Percentiles rank a stretch among this genome's conserved stretches.
phyloP scores from a whole-genome alignment of 2,329 filamentous ascomycete genomes.

The Nigrograna mackinnonii region DNA sequence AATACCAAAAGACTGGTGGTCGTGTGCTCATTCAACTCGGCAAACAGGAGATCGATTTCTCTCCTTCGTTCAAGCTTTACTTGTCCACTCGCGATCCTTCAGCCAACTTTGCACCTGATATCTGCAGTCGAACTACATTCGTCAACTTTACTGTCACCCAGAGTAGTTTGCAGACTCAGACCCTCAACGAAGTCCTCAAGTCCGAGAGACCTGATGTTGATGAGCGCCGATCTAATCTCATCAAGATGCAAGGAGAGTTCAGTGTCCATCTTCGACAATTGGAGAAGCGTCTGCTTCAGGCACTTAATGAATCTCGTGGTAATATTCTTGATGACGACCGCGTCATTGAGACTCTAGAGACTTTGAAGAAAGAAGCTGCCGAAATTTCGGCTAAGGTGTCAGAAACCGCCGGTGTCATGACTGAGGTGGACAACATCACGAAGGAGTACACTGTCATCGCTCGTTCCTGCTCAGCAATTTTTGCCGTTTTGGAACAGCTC shows the following conservation, averaged over 20 bases:
- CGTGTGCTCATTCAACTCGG: slow-evolving; percentile 98
- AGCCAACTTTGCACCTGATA: slow-evolving; percentile 90
- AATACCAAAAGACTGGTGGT: slow-evolving; percentile 97
- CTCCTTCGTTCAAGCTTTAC: slow-evolving; percentile 92
- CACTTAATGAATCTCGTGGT: slow-evolving; percentile 93
- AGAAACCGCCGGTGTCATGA: slow-evolving; percentile 97
- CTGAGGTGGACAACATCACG: slow-evolving; percentile 94
- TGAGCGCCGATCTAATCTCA: slow-evolving; percentile 92
- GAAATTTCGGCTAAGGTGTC: slow-evolving; percentile 96
- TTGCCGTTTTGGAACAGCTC: slow-evolving; percentile 93
- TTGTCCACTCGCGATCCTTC: slow-evolving; percentile 95
- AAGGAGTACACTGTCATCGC: slow-evolving; percentile 93
- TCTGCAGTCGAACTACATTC: slow-evolving; percentile 97
- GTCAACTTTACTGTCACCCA: slow-evolving; percentile 99
- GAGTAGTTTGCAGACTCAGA: slow-evolving; percentile 97
- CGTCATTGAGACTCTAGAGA: slow-evolving; percentile 97
- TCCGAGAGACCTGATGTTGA: slow-evolving; percentile 97
- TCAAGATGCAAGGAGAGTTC: slow-evolving; percentile 99
- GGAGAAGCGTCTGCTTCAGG: slow-evolving; percentile 90
- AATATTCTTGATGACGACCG: slow-evolving; percentile 99
- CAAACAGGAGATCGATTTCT: slow-evolving; percentile 99
- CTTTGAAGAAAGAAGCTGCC: slow-evolving; percentile 93
- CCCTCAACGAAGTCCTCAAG: slow-evolving; percentile 95
- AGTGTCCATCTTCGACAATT: slow-evolving; percentile 96
- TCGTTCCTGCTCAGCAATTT: slow-evolving; percentile 93